Evolutionary conservation across 1,284 basidiomycete genomes (phyloP).

Genomic region (Neotropicomus parvogracilis): DNA sequence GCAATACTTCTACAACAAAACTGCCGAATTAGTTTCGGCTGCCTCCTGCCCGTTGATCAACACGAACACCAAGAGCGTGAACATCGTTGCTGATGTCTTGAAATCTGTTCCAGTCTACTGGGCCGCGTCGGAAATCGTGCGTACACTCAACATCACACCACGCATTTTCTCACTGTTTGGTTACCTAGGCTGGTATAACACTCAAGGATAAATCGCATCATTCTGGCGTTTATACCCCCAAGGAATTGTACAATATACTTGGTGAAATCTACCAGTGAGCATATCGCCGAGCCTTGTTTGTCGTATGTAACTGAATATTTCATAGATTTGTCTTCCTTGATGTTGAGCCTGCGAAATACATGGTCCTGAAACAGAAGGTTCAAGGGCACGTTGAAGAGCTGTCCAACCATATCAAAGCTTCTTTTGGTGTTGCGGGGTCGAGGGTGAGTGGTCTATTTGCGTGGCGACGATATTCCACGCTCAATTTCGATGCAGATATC

Average conservation of each 20-base stretch:
- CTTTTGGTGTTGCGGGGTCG: constrained; percentile 33
- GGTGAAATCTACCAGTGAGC: constrained; percentile 66
- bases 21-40: constrained; percentile 50
- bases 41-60: constrained; percentile 55
- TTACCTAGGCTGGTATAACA: constrained; percentile 68
- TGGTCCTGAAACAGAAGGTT: constrained; percentile 51
- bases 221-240: constrained; percentile 56
- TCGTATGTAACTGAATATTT: constrained; percentile 1
- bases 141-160: constrained; percentile 23
- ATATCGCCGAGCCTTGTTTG: not conserved
- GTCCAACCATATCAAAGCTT: constrained; percentile 51
- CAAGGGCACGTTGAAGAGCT: constrained; percentile 51
- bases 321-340: constrained; percentile 71
- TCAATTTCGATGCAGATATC: constrained; percentile 42
- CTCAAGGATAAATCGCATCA: constrained; percentile 58
- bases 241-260: constrained; percentile 60
- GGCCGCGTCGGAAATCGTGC: constrained; percentile 64
- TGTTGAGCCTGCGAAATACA: constrained; percentile 52
- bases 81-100: constrained; percentile 70
- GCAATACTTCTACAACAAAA: constrained; percentile 59
- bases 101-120: constrained; percentile 64
- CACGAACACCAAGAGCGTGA: constrained; percentile 49
- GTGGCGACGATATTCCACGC: not conserved
- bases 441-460: constrained; percentile 16
- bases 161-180: constrained; percentile 4